Evolutionary conservation across 169 alveolate species (phyloP), one percentile per base, ranked within the genome.

Genomic region (Cryptosporidium canis): DNA sequence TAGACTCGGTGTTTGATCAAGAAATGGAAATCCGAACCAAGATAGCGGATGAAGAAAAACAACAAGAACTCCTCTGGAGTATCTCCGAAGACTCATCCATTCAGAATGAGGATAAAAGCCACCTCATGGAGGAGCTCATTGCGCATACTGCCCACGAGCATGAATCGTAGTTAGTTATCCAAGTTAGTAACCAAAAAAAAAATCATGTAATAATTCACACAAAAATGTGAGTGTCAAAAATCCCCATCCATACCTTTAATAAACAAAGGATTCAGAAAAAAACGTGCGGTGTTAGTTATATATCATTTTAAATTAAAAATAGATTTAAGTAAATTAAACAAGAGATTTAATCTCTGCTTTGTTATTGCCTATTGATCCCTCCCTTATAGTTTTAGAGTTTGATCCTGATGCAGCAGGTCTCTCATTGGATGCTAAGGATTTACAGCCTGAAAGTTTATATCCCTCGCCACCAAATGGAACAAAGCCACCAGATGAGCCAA

Each of bases 381-480:
- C 41, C 18, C 33, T 37, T 37, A 39, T 66, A 41, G 66, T 53
- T 61, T 58, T 35, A 24, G 61, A 39, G 51, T 21, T 61, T 31
- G 87, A 56, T 31, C 71, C 63, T 21, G 58, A 48, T 5, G 87
- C 61, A 21, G 44, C 61, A 41, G 87, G 63, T 21, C 35, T 41
- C 1, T 61, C 87, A 11, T 43, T 43, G 9, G 71, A 37, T 12
- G 47, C 72, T 0, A 61, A 39, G 9, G 63, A 2, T 33, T 61
- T 77, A 18, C 47, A 31, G n/a, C 66, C 72, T 14, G 87, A 77
- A 35, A 77, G 72, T 8, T 45, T 77, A 58, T 58, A 77, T 14
- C 87, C 87, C 39, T 77, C 87, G n/a, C 87, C 87, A 37, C 87
- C 87, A 63, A 77, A 77, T 2, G 87, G 87, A 37, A 77, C 87